A percentile compares a stretch with the other conserved stretches of the same genome.
Evolutionary conservation across 164 flowering plant genomes (phyloP).

Genomic region (Dillenia turbinata): DNA sequence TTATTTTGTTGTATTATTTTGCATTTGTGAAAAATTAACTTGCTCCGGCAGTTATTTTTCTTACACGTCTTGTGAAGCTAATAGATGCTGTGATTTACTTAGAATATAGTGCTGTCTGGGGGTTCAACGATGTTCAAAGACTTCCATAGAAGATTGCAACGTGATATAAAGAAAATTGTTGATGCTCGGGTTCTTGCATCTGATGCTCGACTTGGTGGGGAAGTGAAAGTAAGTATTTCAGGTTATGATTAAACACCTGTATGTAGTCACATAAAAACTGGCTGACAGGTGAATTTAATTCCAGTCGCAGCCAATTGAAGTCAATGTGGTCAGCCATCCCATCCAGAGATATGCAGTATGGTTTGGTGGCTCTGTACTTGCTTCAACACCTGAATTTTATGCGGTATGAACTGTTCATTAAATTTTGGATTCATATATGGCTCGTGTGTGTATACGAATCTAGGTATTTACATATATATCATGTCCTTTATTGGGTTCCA

Average conservation of each 20-base stretch:
- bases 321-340: slow-evolving; percentile 97
- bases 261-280: background rate
- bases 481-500: background rate
- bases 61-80: too few species aligned
- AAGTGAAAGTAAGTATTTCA: slow-evolving; percentile 54
- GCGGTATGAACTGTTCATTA: slow-evolving; percentile 36
- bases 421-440: background rate
- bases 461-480: background rate
- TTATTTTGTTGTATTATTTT: too few species aligned
- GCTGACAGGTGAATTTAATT: slow-evolving; percentile 4
- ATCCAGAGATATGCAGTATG: slow-evolving; percentile 97
- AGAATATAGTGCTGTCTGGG: slow-evolving; percentile 97
- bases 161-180: slow-evolving; percentile 94
- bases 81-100: slow-evolving; percentile 2
- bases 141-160: slow-evolving; percentile 86
- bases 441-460: too few species aligned
- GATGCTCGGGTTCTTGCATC: slow-evolving; percentile 80
- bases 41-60: too few species aligned
- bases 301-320: slow-evolving; percentile 94
- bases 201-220: slow-evolving; percentile 72
- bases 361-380: slow-evolving; percentile 99
- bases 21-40: too few species aligned
- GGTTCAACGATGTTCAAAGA: slow-evolving; percentile 99
- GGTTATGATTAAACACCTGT: too few species aligned
- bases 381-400: slow-evolving; percentile 97